Evolutionary conservation across 129 eudicot species (phyloP).

Genomic region (Arctium lappa): DNA sequence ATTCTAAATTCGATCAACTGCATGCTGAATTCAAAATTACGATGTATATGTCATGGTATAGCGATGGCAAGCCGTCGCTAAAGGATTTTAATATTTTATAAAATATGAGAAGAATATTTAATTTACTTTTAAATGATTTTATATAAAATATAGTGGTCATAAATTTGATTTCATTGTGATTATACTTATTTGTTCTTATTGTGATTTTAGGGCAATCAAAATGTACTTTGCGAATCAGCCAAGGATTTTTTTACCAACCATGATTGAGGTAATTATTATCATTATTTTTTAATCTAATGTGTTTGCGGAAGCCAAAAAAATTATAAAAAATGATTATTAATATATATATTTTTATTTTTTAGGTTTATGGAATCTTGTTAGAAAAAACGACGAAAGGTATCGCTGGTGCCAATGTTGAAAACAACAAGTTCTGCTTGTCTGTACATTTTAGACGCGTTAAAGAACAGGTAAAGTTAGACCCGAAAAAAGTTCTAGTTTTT

Average conservation of each 20-base stretch:
- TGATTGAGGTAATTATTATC: conserved; percentile 49
- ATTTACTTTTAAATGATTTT: not conserved
- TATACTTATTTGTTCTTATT: not conserved
- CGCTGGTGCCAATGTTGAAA: conserved; percentile 77
- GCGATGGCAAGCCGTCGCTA: not conserved
- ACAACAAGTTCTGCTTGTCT: conserved; percentile 84
- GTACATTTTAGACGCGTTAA: conserved; percentile 90
- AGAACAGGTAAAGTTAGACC: conserved; percentile 49
- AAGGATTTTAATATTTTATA: not conserved
- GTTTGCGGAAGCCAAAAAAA: not conserved
- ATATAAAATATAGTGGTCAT: not conserved
- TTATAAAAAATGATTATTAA: not conserved
- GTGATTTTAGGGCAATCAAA: conserved; percentile 48
- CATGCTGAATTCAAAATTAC: no score
- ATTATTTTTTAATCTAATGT: not conserved
- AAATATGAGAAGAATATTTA: not conserved
- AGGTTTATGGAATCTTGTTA: conserved; percentile 52
- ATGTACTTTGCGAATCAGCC: conserved; percentile 85
- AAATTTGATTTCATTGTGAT: not conserved
- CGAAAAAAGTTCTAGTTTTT: not conserved
- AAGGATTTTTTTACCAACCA: conserved; percentile 70
- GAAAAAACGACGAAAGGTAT: conserved; percentile 59
- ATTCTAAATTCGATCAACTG: not conserved
- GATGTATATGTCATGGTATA: no score
- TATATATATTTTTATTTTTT: not conserved